Evolutionary conservation across 2,329 filamentous ascomycete genomes (phyloP).

Genomic region (Alternaria longipes): DNA sequence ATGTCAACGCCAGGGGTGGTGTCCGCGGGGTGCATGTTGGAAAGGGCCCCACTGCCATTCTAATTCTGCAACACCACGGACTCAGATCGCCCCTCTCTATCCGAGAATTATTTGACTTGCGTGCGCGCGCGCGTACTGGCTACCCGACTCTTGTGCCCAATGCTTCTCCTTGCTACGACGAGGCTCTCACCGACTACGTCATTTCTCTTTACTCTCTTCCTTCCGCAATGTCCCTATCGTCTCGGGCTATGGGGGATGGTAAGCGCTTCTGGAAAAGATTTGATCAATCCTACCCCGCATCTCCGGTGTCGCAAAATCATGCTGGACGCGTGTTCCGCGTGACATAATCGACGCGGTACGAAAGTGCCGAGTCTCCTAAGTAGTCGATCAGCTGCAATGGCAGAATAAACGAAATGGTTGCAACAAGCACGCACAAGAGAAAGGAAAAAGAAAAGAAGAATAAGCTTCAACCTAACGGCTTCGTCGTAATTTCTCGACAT

Average conservation of each 20-base stretch:
- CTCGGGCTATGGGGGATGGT: background rate
- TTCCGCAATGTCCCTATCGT: background rate
- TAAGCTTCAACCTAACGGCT: background rate
- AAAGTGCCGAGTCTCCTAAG: background rate
- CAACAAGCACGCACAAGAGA: background rate
- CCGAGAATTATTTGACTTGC: constrained; percentile 3
- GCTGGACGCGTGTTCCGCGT: constrained; percentile 3
- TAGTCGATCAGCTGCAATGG: constrained; percentile 8
- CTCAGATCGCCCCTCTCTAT: constrained; percentile 10
- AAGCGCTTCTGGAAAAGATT: constrained; percentile 1
- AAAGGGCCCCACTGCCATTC: constrained; percentile 7
- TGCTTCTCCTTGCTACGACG: constrained; percentile 12
- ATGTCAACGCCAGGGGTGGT: constrained; percentile 1
- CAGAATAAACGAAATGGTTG: constrained; percentile 1
- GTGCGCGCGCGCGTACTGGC: constrained; percentile 8
- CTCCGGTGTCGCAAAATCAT: background rate
- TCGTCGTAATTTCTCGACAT: background rate
- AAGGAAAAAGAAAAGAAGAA: background rate
- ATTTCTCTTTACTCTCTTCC: background rate
- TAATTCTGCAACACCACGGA: constrained; percentile 11
- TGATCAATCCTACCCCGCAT: constrained; percentile 4
- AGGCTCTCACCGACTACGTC: constrained; percentile 37
- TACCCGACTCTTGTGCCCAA: constrained; percentile 4
- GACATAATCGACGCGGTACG: background rate
- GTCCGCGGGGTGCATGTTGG: constrained; percentile 17